Conservation (phyloP, 1,139 yeast species). For the Magnusiomyces tetraspermus region DNA sequence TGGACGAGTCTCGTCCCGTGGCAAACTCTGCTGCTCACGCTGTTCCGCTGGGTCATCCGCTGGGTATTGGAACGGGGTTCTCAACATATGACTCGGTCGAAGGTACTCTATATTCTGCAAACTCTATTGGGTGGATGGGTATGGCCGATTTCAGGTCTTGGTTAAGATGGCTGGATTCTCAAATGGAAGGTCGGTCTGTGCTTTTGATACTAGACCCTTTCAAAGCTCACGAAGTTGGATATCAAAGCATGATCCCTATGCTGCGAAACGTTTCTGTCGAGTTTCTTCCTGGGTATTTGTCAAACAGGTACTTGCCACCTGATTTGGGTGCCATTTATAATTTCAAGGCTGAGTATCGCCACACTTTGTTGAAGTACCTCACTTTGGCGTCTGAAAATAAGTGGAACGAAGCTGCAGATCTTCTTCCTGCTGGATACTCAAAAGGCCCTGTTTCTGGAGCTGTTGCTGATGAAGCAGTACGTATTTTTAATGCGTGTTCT, state of each 20-base stretch:
- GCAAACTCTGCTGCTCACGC: neutral
- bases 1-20: neutral
- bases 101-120: slow-evolving; percentile 11
- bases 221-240: slow-evolving; percentile 13
- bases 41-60: neutral
- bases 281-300: slow-evolving; percentile 10
- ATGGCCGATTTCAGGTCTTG: slow-evolving; percentile 12
- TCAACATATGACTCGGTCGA: neutral
- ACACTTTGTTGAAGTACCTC: slow-evolving; percentile 1
- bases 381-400: neutral
- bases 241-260: slow-evolving; percentile 1
- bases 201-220: slow-evolving; percentile 12
- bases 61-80: neutral
- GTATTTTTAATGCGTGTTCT: neutral
- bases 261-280: slow-evolving; percentile 8
- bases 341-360: slow-evolving; percentile 13
- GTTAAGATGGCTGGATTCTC: slow-evolving; percentile 14
- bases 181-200: slow-evolving; percentile 10
- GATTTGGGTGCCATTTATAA: slow-evolving; percentile 13
- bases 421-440: neutral
- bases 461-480: neutral
- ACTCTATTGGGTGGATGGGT: slow-evolving; percentile 13
- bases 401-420: neutral
- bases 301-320: slow-evolving; percentile 7
- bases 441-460: neutral